These are phyloP conservation scores for Diutina pseudorugosa DNA, from an alignment of 1,139 yeast species.

Conservation along the genomic window DNA sequence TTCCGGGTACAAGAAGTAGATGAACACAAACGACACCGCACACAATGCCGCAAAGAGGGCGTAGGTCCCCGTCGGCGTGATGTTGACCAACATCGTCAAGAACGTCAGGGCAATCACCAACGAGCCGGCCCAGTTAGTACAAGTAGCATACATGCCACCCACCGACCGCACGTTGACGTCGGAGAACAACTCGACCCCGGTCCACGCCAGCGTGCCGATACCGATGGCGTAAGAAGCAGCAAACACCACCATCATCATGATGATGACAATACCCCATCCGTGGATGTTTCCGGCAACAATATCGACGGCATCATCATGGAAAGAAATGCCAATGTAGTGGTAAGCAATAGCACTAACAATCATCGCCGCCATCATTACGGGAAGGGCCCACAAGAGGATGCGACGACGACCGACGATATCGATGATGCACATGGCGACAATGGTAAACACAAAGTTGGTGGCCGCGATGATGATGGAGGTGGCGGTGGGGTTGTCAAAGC, in stretches of 20 bases:
- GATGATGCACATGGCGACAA: conserved; percentile 70
- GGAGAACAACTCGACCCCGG: conserved; percentile 88
- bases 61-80: conserved; percentile 93
- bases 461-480: conserved; percentile 91
- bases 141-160: conserved; percentile 88
- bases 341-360: conserved; percentile 78
- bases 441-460: conserved; percentile 78
- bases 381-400: conserved; percentile 61
- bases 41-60: conserved; percentile 80
- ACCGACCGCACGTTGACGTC: conserved; percentile 80
- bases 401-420: conserved; percentile 80
- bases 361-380: conserved; percentile 70
- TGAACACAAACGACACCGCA: conserved; percentile 54
- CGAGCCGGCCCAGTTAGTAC: conserved; percentile 93
- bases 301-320: conserved; percentile 34
- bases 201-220: conserved; percentile 97
- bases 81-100: conserved; percentile 83
- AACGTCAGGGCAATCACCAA: conserved; percentile 83
- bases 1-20: conserved; percentile 83
- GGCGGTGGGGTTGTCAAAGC: conserved; percentile 77
- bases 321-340: conserved; percentile 60
- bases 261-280: conserved; percentile 81
- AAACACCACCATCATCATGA: conserved; percentile 72
- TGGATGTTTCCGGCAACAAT: conserved; percentile 36
- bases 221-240: conserved; percentile 91